These are phyloP conservation scores for Aspergillus sp. DNA, from an alignment of 2,329 filamentous ascomycete genomes.

Conservation along the genomic window DNA sequence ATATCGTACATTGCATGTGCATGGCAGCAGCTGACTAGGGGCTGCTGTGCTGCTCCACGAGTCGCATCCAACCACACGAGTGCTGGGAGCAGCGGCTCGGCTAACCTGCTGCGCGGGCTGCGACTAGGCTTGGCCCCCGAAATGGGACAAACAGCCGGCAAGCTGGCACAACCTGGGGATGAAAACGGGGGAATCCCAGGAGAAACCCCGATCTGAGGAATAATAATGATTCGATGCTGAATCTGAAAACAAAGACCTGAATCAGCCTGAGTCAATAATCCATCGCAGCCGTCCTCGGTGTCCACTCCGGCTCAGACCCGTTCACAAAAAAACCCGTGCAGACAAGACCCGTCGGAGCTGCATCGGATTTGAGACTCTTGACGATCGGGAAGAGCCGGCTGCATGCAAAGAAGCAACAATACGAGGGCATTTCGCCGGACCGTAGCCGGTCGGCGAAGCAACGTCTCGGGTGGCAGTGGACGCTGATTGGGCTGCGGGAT, in stretches of 20 bases:
- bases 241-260: not conserved
- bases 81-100: not conserved
- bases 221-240: not conserved
- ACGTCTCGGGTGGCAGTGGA: not conserved
- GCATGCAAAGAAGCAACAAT: not conserved
- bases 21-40: not conserved
- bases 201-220: not conserved
- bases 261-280: not conserved
- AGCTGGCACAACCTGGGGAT: not conserved
- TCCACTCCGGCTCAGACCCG: no score
- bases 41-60: not conserved
- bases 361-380: not conserved
- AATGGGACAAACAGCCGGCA: not conserved
- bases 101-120: not conserved
- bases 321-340: no score
- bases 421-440: not conserved
- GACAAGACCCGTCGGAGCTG: no score
- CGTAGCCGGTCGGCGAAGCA: not conserved
- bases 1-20: not conserved
- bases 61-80: not conserved
- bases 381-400: not conserved
- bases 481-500: not conserved
- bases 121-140: not conserved
- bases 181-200: not conserved
- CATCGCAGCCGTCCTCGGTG: no score